A percentile compares a stretch with the other conserved stretches of the same genome.
Evolutionary conservation across 192 early-diverging fungal species (phyloP).

Genomic region (Coemansia sp.): DNA sequence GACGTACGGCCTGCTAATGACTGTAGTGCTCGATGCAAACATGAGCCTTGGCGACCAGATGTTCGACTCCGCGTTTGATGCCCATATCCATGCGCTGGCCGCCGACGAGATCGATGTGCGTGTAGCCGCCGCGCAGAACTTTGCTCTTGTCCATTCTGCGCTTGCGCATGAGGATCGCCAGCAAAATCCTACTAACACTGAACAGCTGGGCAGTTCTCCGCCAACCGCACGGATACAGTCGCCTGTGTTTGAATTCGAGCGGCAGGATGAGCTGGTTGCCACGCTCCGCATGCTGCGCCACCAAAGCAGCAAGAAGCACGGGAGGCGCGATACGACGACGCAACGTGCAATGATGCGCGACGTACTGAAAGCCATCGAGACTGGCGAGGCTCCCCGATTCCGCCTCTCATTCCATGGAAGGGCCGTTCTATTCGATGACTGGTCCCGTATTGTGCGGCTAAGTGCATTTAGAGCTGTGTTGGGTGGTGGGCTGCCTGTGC

Average conservation of each 20-base stretch:
- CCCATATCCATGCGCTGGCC: conserved; percentile 60
- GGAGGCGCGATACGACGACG: conserved; percentile 58
- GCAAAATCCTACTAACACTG: neutral
- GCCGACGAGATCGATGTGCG: conserved; percentile 64
- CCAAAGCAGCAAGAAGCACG: conserved; percentile 61
- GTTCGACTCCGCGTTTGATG: conserved; percentile 31
- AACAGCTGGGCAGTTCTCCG: neutral
- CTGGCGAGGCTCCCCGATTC: conserved; percentile 56
- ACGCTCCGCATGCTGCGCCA: conserved; percentile 60
- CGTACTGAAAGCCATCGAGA: conserved; percentile 65
- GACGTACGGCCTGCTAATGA: conserved; percentile 40
- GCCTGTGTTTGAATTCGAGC: conserved; percentile 53
- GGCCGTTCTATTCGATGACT: conserved; percentile 59
- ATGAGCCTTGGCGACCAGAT: conserved; percentile 23
- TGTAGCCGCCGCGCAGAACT: conserved; percentile 71
- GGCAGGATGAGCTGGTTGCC: conserved; percentile 61
- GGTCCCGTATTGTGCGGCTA: conserved; percentile 55
- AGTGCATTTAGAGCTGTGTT: conserved; percentile 35
- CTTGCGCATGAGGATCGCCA: conserved; percentile 24
- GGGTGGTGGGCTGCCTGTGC: conserved; percentile 45
- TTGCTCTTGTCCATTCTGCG: conserved; percentile 71
- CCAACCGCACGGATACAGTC: neutral
- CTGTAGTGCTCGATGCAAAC: conserved; percentile 25
- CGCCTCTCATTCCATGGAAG: conserved; percentile 57
- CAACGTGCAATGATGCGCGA: conserved; percentile 70